Evolutionary conservation across 2,329 filamentous ascomycete species (phyloP).

Genomic region (Hypoxylon sp.): DNA sequence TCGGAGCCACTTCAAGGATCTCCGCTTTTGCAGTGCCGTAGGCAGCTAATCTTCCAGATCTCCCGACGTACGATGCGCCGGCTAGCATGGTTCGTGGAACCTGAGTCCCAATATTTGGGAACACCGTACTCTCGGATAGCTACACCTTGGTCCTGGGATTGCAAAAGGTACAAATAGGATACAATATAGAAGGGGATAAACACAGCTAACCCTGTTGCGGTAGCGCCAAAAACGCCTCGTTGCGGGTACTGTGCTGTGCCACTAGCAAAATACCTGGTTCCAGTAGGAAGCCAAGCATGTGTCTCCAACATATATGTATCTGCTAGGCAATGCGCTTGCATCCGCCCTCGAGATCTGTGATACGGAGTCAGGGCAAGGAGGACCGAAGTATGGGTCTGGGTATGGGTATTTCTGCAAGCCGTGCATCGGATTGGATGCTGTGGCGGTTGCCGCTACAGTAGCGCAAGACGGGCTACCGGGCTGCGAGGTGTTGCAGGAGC

Average conservation of each 20-base stretch:
- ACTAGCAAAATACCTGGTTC: conserved; percentile 35
- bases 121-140: conserved; percentile 42
- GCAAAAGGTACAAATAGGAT: conserved; percentile 30
- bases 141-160: conserved; percentile 31
- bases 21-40: conserved; percentile 26
- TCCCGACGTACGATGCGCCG: conserved; percentile 38
- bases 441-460: conserved; percentile 31
- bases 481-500: conserved; percentile 31
- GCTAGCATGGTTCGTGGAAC: conserved; percentile 24
- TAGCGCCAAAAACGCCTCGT: conserved; percentile 38
- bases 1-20: conserved; percentile 23
- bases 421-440: conserved; percentile 23
- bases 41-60: conserved; percentile 34
- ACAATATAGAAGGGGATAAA: conserved; percentile 26
- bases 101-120: conserved; percentile 30
- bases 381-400: conserved; percentile 30
- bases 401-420: conserved; percentile 42
- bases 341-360: conserved; percentile 39
- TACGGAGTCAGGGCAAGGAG: conserved; percentile 27
- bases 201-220: conserved; percentile 34
- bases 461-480: conserved; percentile 37
- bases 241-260: conserved; percentile 40
- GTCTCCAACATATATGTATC: conserved; percentile 29
- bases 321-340: conserved; percentile 31
- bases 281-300: conserved; percentile 33